Conservation (phyloP, 1,139 yeast species). For the Insectozyma bohioensis region DNA sequence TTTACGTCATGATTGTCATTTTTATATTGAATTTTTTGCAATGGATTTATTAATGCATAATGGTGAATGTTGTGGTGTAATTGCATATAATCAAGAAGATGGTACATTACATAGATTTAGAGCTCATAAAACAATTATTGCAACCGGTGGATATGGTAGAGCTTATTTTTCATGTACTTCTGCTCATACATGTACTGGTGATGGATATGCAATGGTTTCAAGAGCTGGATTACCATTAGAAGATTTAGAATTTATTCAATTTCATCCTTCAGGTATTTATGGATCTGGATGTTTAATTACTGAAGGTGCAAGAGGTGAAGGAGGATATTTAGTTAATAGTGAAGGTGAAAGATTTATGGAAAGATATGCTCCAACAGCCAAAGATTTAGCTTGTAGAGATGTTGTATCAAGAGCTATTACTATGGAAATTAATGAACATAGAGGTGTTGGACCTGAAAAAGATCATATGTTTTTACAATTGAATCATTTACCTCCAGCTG, state of each 20-base stretch:
- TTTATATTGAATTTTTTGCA: constrained; percentile 96
- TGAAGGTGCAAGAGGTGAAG: constrained; percentile 99
- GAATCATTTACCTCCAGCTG: constrained; percentile 88
- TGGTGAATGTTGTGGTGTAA: constrained; percentile 94
- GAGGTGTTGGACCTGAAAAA: constrained; percentile 96
- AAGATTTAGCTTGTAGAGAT: constrained; percentile 97
- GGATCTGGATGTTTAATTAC: constrained; percentile 98
- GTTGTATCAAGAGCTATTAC: constrained; percentile 98
- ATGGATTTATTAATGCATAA: constrained; percentile 92
- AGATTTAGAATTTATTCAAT: constrained; percentile 96
- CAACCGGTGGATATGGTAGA: constrained; percentile 99
- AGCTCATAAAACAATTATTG: constrained; percentile 92
- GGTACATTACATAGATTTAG: constrained; percentile 97
- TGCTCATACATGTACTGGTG: constrained; percentile 99
- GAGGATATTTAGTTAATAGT: constrained; percentile 92
- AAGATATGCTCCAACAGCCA: constrained; percentile 97
- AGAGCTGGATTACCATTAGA: constrained; percentile 97
- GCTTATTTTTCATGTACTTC: constrained; percentile 98
- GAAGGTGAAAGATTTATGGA: constrained; percentile 99
- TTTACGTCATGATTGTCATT: constrained; percentile 93
- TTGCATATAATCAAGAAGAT: constrained; percentile 97
- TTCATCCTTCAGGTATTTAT: constrained; percentile 99
- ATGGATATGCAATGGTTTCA: constrained; percentile 96
- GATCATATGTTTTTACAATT: constrained; percentile 95
- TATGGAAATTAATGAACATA: constrained; percentile 96